These are phyloP conservation scores for Umbelopsis sp. DNA, from an alignment of 192 early-diverging fungal genomes.

Conservation along the genomic window DNA sequence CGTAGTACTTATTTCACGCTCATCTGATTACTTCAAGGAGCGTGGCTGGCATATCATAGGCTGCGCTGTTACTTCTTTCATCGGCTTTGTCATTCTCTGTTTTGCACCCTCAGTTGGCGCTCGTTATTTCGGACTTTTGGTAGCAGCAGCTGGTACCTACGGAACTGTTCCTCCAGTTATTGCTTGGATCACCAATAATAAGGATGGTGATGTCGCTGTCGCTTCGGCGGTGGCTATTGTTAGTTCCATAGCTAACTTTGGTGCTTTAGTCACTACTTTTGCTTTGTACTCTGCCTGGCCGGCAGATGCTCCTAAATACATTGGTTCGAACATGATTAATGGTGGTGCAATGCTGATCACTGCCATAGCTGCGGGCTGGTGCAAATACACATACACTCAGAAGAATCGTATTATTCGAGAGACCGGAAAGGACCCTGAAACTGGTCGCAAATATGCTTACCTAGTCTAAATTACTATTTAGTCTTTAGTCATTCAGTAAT, in stretches of 20 bases:
- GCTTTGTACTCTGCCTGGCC: constrained; percentile 21
- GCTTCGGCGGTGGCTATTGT: constrained; percentile 10
- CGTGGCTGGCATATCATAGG: constrained; percentile 3
- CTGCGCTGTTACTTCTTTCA: neutral
- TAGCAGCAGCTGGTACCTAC: constrained; percentile 11
- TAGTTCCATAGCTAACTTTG: constrained; percentile 15
- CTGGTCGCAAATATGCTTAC: neutral
- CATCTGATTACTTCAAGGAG: neutral
- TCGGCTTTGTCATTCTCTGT: constrained; percentile 7
- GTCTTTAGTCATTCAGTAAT: no score
- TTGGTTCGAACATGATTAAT: constrained; percentile 25
- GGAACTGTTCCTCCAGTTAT: constrained; percentile 8
- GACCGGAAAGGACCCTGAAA: neutral
- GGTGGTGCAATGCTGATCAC: constrained; percentile 18
- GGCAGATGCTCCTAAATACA: constrained; percentile 15
- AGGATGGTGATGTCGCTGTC: constrained; percentile 4
- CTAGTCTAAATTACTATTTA: neutral
- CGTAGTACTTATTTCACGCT: neutral
- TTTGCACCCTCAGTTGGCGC: constrained; percentile 19
- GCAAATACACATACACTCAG: neutral
- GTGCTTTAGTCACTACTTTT: constrained; percentile 7
- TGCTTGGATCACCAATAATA: constrained; percentile 21
- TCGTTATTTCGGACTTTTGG: constrained; percentile 16
- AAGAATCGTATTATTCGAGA: neutral
- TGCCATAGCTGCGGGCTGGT: neutral